Evolutionary conservation across 2,329 filamentous ascomycete genomes (phyloP).

Genomic region (Penicillium capsulatum): DNA sequence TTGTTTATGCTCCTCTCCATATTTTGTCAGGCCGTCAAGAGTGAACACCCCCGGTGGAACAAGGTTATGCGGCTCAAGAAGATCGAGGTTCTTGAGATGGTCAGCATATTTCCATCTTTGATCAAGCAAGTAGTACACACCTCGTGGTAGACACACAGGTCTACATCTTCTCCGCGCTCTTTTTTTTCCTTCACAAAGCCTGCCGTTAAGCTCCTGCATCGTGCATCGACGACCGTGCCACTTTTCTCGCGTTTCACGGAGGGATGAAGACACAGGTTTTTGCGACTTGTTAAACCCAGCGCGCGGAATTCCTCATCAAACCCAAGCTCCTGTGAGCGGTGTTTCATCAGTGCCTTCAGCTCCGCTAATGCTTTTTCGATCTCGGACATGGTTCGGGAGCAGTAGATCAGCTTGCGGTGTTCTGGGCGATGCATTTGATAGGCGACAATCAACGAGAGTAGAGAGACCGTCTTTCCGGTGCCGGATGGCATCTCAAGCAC

Average conservation of each 20-base stretch:
- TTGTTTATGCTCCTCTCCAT: conserved; percentile 93
- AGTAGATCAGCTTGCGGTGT: conserved; percentile 95
- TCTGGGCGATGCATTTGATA: conserved; percentile 94
- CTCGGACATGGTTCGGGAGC: conserved; percentile 98
- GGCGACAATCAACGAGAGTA: conserved; percentile 90
- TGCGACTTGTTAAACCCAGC: conserved; percentile 87
- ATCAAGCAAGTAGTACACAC: conserved; percentile 42
- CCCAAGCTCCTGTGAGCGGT: conserved; percentile 83
- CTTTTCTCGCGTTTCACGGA: conserved; percentile 96
- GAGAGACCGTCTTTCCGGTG: conserved; percentile 93
- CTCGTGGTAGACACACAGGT: conserved; percentile 93
- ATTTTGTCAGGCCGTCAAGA: conserved; percentile 78
- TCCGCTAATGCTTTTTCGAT: conserved; percentile 97
- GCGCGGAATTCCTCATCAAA: conserved; percentile 89
- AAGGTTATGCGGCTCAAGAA: conserved; percentile 89
- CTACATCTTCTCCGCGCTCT: conserved; percentile 87
- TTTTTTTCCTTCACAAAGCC: conserved; percentile 98
- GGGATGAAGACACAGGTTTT: conserved; percentile 94
- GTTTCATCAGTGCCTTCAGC: conserved; percentile 90
- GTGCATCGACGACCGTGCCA: conserved; percentile 87
- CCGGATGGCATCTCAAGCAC: conserved; percentile 99
- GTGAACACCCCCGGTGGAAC: conserved; percentile 96
- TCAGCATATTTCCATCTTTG: conserved; percentile 17
- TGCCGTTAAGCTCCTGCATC: conserved; percentile 90
- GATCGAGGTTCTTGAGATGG: conserved; percentile 70